Base-by-base conservation (phyloP, 116 monocot genomes). In the Dioscorea cayenensis region DNA sequence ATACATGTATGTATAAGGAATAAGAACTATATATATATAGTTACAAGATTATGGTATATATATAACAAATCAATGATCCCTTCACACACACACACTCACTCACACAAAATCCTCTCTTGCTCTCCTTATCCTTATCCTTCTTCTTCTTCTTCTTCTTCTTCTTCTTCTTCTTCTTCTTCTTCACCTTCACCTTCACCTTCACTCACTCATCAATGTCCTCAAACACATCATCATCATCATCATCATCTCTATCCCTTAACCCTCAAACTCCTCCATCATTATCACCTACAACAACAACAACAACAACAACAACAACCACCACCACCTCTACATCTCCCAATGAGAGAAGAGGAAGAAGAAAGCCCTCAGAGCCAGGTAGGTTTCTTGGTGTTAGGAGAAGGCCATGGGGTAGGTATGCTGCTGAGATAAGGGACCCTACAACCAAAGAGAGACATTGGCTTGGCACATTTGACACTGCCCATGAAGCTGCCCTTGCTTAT, bases 391-490 rank as follows among this genome's bases (percentile, higher is more conserved):
- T 84, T n/a, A 72, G 84, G 49, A 76, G 84, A 49, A 51, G 84
- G 65, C 84, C 84, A 6, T 84, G 84, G 84, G 84, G 84, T 28
- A 75, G 84, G 63, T 84, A 84, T 70, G 84, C 84, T 13, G 84
- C 84, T 50, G 84, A 84, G 77, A 84, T 84, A 60, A 79, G 84
- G 28, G 79, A 84, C 60, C 84, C 84, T 14, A 65, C 84, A 14
- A 84, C 84, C 5, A 84, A 84, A 37, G 84, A 84, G 61, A 67
- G 84, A 59, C 84, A 84, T 35, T 84, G 84, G 84, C 79, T 84
- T 12, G 84, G 84, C 49, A 84, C 84, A 25, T 84, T 84, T 49
- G 84, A 84, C 49, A 84, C 84, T n/a, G 84, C 84, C 28, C 77
- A 84, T 16, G 85, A 85, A 64, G 85, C 85, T 8, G 85, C 85